A percentile compares a stretch with the other conserved stretches of the same genome.
phyloP scores from a whole-genome alignment of 2,329 filamentous ascomycete genomes.

The Sarocladiaceae sp. region DNA sequence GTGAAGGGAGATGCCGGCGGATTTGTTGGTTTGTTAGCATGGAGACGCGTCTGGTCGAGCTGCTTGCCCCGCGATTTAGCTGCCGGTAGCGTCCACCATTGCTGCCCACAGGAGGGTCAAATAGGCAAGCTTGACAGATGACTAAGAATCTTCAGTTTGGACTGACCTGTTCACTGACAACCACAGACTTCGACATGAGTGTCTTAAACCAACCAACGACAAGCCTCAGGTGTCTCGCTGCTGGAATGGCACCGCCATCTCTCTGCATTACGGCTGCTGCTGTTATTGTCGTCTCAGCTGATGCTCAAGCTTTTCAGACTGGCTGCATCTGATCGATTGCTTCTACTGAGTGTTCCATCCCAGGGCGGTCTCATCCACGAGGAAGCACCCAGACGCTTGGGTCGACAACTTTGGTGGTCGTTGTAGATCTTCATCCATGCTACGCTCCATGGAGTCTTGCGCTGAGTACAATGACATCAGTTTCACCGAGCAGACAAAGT shows the following conservation, averaged over 20 bases:
- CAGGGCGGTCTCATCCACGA: not conserved
- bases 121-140: not conserved
- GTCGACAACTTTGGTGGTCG: not conserved
- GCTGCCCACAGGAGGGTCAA: not conserved
- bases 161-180: not conserved
- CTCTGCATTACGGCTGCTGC: not conserved
- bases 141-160: not conserved
- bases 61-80: conserved; percentile 7
- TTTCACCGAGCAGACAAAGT: not conserved
- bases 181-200: conserved; percentile 6
- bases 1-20: conserved; percentile 2
- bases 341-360: not conserved
- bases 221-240: not conserved
- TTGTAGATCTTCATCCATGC: not conserved
- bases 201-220: conserved; percentile 7
- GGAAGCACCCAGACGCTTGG: conserved; percentile 1
- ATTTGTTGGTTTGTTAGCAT: conserved; percentile 3
- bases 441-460: not conserved
- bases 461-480: conserved; percentile 1
- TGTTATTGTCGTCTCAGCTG: conserved; percentile 5
- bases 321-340: not conserved
- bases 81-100: too few species aligned
- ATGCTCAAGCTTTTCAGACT: not conserved
- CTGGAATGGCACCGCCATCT: not conserved
- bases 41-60: conserved; percentile 1